Conservation (phyloP, 139 green algal species). For the Edaphochlamys debaryana region DNA sequence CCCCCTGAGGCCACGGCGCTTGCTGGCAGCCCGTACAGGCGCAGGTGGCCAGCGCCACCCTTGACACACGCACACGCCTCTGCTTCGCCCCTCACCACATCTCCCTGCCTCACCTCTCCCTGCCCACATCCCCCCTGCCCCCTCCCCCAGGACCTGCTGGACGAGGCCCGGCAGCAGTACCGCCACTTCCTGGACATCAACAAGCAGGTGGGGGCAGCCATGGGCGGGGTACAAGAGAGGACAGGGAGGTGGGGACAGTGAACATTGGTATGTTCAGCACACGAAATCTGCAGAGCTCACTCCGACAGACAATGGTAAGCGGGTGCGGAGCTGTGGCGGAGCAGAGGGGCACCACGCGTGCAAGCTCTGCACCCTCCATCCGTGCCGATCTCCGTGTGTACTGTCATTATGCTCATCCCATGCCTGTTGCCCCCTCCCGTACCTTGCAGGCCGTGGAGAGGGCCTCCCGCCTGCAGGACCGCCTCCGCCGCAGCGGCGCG, state of each 20-base stretch:
- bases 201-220: conserved; percentile 13
- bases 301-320: too few species aligned
- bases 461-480: conserved; percentile 21
- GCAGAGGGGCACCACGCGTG: not conserved
- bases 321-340: too few species aligned
- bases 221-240: not conserved
- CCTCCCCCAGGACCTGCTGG: conserved; percentile 35
- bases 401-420: not conserved
- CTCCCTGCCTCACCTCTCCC: too few species aligned
- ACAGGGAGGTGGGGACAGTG: not conserved
- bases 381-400: not conserved
- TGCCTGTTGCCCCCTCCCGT: not conserved
- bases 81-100: too few species aligned
- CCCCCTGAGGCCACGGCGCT: too few species aligned
- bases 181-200: conserved; percentile 35
- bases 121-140: too few species aligned
- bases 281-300: too few species aligned
- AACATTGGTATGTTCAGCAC: too few species aligned
- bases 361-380: not conserved
- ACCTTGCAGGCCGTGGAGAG: not conserved
- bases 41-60: too few species aligned
- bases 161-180: conserved; percentile 38
- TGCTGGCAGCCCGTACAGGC: too few species aligned
- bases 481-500: conserved; percentile 25
- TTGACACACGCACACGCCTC: too few species aligned